A percentile compares a stretch with the other conserved stretches of the same genome.
Conservation (phyloP, 306 rosid species). For the Crataegus laevigata region DNA sequence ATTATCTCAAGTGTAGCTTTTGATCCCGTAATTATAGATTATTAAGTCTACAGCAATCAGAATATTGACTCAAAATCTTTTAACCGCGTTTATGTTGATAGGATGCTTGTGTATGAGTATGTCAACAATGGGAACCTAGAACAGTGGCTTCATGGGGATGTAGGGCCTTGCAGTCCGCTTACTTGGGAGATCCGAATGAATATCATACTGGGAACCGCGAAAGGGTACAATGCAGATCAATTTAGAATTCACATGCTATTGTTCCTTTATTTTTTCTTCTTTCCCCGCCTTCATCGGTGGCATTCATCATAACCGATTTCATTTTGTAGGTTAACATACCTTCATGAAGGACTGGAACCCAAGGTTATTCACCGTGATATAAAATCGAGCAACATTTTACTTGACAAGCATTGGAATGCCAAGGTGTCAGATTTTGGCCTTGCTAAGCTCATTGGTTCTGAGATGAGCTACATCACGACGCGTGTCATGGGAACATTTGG, state of each 20-base stretch:
- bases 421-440: constrained; percentile 95
- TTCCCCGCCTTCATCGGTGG: not conserved
- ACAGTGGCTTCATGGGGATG: constrained; percentile 90
- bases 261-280: not conserved
- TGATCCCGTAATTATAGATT: not conserved
- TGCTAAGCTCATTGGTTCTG: constrained; percentile 79
- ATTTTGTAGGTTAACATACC: constrained; percentile 59
- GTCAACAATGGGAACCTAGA: constrained; percentile 85
- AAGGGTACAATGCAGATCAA: constrained; percentile 45
- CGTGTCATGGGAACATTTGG: constrained; percentile 98
- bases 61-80: not conserved
- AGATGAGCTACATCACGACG: constrained; percentile 69
- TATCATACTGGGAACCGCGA: constrained; percentile 68
- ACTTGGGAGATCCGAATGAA: constrained; percentile 87
- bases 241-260: not conserved
- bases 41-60: not conserved
- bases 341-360: constrained; percentile 89
- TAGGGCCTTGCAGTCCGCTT: constrained; percentile 70
- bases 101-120: constrained; percentile 88
- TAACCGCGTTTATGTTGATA: constrained; percentile 8
- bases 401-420: constrained; percentile 82
- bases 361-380: constrained; percentile 91
- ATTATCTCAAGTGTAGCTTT: not conserved
- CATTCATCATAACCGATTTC: not conserved
- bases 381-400: constrained; percentile 81